A percentile compares a stretch with the other conserved stretches of the same genome.
phyloP scores from a whole-genome alignment of 768 basidiomycete genomes.

The Infundibulicybe gibba region DNA sequence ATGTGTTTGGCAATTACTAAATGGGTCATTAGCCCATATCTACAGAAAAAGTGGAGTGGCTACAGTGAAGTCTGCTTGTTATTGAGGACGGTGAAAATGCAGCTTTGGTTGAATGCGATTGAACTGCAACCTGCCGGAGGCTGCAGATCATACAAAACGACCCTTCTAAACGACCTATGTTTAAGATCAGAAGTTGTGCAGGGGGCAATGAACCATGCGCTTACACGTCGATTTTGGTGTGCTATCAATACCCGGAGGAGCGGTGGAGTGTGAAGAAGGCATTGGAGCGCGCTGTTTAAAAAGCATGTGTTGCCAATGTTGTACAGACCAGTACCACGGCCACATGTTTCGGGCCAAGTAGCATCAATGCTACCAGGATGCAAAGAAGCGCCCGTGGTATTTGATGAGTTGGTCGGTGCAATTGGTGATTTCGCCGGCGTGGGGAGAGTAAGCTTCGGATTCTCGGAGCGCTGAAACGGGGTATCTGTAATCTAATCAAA shows the following conservation, averaged over 20 bases:
- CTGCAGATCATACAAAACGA: conserved; percentile 81
- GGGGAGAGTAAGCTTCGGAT: conserved; percentile 9
- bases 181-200: background rate
- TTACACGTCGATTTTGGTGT: conserved; percentile 60
- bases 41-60: conserved; percentile 7
- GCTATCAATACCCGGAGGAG: conserved; percentile 58
- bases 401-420: conserved; percentile 12
- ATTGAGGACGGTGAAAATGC: conserved; percentile 66
- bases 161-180: conserved; percentile 35
- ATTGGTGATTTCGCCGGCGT: conserved; percentile 15
- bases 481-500: background rate
- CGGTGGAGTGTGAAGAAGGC: conserved; percentile 89
- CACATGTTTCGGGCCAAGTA: conserved; percentile 53
- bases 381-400: conserved; percentile 35
- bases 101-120: conserved; percentile 42
- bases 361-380: conserved; percentile 54
- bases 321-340: conserved; percentile 60
- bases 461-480: conserved; percentile 13
- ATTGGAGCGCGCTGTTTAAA: conserved; percentile 92
- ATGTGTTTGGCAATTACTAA: conserved; percentile 89
- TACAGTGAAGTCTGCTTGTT: conserved; percentile 67
- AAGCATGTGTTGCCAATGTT: conserved; percentile 97
- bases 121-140: conserved; percentile 52
- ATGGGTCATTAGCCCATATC: conserved; percentile 8
- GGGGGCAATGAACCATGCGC: conserved; percentile 21